Evolutionary conservation across 2,329 filamentous ascomycete species (phyloP).

Genomic region (Fusarium sp.): DNA sequence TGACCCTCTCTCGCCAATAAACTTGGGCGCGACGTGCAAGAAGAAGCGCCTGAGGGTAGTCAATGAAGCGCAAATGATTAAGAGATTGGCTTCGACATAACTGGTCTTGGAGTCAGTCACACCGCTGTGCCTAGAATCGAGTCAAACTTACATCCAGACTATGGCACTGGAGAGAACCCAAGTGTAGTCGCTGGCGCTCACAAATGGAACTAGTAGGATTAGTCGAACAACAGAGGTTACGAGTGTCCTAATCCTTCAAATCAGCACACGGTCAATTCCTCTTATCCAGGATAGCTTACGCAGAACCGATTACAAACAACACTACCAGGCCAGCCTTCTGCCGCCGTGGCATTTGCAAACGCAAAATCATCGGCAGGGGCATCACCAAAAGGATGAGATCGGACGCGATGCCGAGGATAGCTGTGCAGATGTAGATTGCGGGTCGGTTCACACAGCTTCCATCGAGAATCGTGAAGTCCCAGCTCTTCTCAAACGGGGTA

Average conservation of each 20-base stretch:
- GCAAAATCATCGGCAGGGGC: slow-evolving; percentile 61
- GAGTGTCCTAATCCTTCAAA: slow-evolving; percentile 49
- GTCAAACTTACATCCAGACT: slow-evolving; percentile 50
- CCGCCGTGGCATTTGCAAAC: slow-evolving; percentile 59
- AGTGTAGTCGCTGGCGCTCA: slow-evolving; percentile 47
- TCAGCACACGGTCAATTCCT: slow-evolving; percentile 8
- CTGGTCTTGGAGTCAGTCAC: slow-evolving; percentile 41
- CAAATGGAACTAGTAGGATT: slow-evolving; percentile 48
- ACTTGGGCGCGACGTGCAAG: slow-evolving; percentile 48
- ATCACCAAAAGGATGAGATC: slow-evolving; percentile 62
- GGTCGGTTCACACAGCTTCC: slow-evolving; percentile 58
- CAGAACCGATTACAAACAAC: slow-evolving; percentile 61
- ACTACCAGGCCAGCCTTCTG: slow-evolving; percentile 61
- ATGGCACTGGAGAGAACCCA: slow-evolving; percentile 51
- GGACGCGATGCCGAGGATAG: slow-evolving; percentile 62
- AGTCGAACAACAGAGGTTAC: slow-evolving; percentile 55
- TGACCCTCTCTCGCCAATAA: slow-evolving; percentile 43
- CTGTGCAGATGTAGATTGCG: slow-evolving; percentile 50
- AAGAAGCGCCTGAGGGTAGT: slow-evolving; percentile 56
- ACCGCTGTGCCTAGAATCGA: neutral
- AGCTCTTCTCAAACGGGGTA: slow-evolving; percentile 51
- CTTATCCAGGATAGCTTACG: slow-evolving; percentile 34
- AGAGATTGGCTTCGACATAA: slow-evolving; percentile 54
- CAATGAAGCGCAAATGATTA: slow-evolving; percentile 55
- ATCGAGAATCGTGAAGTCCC: slow-evolving; percentile 48